Evolutionary conservation across 2,329 filamentous ascomycete species (phyloP), one percentile per base, ranked within the genome.

Genomic region (Mycocentrospora acerina): DNA sequence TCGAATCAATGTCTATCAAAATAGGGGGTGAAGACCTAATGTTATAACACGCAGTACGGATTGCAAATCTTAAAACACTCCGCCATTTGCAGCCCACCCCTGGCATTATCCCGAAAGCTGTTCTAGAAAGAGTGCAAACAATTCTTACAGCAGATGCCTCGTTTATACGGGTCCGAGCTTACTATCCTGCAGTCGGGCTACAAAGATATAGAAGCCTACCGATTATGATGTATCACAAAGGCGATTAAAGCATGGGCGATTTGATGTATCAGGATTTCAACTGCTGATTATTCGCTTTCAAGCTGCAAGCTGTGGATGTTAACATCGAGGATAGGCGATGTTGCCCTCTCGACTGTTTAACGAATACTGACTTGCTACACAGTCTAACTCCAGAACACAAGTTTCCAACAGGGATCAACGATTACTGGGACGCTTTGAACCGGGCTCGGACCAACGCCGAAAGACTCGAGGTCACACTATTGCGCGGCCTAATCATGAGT

Each of bases 351-450:
- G 7, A 9, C 6, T 16, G 19, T 3, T 10, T 4, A 6, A 12
- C 17, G 14, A 2, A 8, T 12, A 26, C 12, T 19, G 4, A 24
- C 13, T 22, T 7, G 16, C 12, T n/a, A n/a, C 3, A 10, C 51
- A 75, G 61, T 1, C 67, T 77, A 22, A 76, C 74, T 7, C 77
- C 76, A 0, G 75, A 77, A 40, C 61, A 77, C 46, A 60, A 64
- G 16, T 79, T 78, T 40, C 76, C 77, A 0, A 61, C 58, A 1
- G 70, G 70, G 3, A 59, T 78, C 2, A 60, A 77, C 36, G 76
- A 80, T 48, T 67, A 66, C 36, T 73, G 69, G 43, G 74, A 77
- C 44, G 67, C 67, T 1, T 58, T 72, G 0, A 57, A 64, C 44
- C 75, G 73, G 72, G 67, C 68, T 28, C 55, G 53, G 13, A 48